These are phyloP conservation scores for Cyamopsis tetragonoloba DNA, from an alignment of 306 rosid genomes.

Conservation along the genomic window DNA sequence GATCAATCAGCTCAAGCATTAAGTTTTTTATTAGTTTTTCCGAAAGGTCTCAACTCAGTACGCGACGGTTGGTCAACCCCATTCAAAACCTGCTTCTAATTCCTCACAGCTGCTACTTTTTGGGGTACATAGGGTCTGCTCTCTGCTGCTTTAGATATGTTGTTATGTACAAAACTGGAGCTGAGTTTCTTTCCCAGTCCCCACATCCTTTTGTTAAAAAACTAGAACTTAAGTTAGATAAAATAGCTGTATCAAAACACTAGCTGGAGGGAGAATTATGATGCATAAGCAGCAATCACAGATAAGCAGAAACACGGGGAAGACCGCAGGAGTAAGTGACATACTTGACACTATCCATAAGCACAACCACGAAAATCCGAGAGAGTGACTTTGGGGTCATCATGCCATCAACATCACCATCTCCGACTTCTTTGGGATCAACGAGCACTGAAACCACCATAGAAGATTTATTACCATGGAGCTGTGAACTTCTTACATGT, in stretches of 20 bases:
- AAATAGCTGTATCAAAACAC: conserved; percentile 10
- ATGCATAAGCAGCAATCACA: conserved; percentile 59
- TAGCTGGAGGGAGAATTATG: background rate
- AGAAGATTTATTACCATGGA: conserved; percentile 64
- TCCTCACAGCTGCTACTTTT: conserved; percentile 2
- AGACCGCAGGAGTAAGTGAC: conserved; percentile 93
- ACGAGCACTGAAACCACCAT: conserved; percentile 90
- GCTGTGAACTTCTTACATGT: conserved; percentile 33
- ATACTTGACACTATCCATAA: conserved; percentile 82
- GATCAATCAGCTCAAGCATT: too few relatives aligned
- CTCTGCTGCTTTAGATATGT: conserved; percentile 23
- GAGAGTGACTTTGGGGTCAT: conserved; percentile 73
- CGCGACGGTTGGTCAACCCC: background rate
- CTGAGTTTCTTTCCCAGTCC: conserved; percentile 19
- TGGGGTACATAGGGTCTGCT: background rate
- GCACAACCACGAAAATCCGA: conserved; percentile 76
- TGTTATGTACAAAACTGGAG: conserved; percentile 41
- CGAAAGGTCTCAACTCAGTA: conserved; percentile 15
- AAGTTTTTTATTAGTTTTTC: background rate
- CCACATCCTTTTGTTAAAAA: conserved; percentile 27
- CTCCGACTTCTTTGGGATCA: conserved; percentile 83
- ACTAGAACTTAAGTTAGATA: conserved; percentile 39
- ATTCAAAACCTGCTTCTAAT: conserved; percentile 2
- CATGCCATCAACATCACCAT: conserved; percentile 64
- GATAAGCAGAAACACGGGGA: conserved; percentile 61